Conservation (phyloP, 495 filamentous ascomycete species). For the Penicillium tannophilum region DNA sequence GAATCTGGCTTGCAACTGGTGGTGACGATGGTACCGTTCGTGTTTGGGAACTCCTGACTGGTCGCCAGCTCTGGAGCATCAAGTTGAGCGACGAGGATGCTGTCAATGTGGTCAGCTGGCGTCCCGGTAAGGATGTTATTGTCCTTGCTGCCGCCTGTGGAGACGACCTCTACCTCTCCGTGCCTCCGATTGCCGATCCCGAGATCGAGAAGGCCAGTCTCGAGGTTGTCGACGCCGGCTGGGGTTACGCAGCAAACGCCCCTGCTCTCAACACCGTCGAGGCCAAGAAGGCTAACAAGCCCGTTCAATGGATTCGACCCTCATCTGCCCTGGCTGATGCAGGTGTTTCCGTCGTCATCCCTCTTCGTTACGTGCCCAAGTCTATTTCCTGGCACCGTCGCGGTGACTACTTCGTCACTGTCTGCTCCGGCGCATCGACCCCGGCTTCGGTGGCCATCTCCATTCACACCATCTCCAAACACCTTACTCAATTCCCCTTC, state of each 20-base stretch:
- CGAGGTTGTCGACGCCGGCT: slow-evolving; percentile 80
- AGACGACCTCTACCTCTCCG: slow-evolving; percentile 80
- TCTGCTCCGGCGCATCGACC: slow-evolving; percentile 73
- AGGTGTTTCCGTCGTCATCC: slow-evolving; percentile 75
- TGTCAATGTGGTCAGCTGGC: slow-evolving; percentile 87
- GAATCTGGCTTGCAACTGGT: slow-evolving; percentile 81
- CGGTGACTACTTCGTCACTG: slow-evolving; percentile 92
- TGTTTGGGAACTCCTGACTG: slow-evolving; percentile 86
- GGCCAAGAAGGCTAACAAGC: slow-evolving; percentile 68
- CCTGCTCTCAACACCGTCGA: slow-evolving; percentile 59
- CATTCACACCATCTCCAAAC: slow-evolving; percentile 93
- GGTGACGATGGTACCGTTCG: slow-evolving; percentile 93
- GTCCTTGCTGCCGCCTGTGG: slow-evolving; percentile 82
- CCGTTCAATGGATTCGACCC: slow-evolving; percentile 83
- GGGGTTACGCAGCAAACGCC: slow-evolving; percentile 80
- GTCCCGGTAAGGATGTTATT: slow-evolving; percentile 76
- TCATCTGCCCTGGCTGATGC: slow-evolving; percentile 69
- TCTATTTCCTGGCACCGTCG: slow-evolving; percentile 93
- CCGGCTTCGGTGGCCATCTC: slow-evolving; percentile 72
- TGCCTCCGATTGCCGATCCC: slow-evolving; percentile 71
- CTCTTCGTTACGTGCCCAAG: slow-evolving; percentile 81
- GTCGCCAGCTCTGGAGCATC: slow-evolving; percentile 83
- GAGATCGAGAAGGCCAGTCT: slow-evolving; percentile 72
- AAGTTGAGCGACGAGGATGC: slow-evolving; percentile 79
- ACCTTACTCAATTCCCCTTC: slow-evolving; percentile 93